Conservation (phyloP, 805 yeast species). For the Wickerhamiella hasegawae region DNA sequence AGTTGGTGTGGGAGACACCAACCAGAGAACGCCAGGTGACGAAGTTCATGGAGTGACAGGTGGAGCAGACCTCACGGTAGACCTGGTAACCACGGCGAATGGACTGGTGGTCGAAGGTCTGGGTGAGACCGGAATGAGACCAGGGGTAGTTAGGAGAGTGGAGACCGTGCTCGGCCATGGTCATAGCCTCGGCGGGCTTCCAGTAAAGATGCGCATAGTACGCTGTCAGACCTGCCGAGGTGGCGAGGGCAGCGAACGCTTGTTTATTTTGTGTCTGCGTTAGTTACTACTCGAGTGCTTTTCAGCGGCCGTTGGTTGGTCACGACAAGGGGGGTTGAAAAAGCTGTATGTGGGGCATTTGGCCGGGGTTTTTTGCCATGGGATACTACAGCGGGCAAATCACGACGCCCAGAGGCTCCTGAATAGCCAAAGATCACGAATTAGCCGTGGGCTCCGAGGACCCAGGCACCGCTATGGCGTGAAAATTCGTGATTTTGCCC, state of each 20-base stretch:
- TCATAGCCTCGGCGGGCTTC: constrained; percentile 85
- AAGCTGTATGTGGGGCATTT: too few species aligned
- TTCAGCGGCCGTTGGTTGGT: too few species aligned
- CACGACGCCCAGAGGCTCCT: neutral
- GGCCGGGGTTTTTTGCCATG: too few species aligned
- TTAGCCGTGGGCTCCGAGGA: too few species aligned
- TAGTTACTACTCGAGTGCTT: too few species aligned
- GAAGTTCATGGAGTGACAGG: constrained; percentile 94
- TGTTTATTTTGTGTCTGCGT: constrained; percentile 17
- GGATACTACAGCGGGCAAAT: neutral
- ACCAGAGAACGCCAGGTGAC: constrained; percentile 97
- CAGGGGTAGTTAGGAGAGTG: constrained; percentile 88
- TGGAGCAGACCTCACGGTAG: constrained; percentile 97
- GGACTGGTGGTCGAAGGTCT: constrained; percentile 79
- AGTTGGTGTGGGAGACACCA: constrained; percentile 84
- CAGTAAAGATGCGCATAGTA: constrained; percentile 70
- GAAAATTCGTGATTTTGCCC: too few species aligned
- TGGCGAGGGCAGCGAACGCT: constrained; percentile 35
- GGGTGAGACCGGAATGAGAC: constrained; percentile 64
- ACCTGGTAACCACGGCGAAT: constrained; percentile 99
- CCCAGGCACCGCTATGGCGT: too few species aligned
- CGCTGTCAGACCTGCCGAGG: constrained; percentile 59
- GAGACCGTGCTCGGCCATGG: constrained; percentile 97
- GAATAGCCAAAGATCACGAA: neutral
- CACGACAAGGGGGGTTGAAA: too few species aligned